phyloP scores from a whole-genome alignment of 129 eudicot genomes.

The Calendula officinalis region DNA sequence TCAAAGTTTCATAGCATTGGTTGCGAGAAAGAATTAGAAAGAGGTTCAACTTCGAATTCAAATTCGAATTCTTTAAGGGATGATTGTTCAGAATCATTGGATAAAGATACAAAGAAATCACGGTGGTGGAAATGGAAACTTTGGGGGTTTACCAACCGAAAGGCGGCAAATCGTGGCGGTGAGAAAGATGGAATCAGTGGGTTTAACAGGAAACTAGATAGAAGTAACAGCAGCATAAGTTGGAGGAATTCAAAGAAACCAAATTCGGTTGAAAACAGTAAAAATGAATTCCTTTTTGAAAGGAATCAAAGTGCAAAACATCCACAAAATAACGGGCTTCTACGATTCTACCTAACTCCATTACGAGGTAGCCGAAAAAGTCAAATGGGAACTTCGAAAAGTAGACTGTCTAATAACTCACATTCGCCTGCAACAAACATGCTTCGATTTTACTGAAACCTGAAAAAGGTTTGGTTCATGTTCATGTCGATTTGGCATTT shows the following conservation, averaged over 20 bases:
- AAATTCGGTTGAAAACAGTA: slow-evolving; percentile 24
- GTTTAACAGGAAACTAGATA: slow-evolving; percentile 29
- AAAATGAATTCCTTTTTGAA: slow-evolving; percentile 13
- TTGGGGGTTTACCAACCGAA: slow-evolving; percentile 56
- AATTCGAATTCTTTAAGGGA: slow-evolving; percentile 44
- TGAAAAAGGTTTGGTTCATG: background rate
- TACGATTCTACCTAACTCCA: slow-evolving; percentile 6
- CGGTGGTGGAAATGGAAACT: slow-evolving; percentile 65
- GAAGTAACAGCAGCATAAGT: slow-evolving; percentile 73
- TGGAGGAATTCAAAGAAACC: slow-evolving; percentile 57
- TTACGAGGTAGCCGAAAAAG: slow-evolving; percentile 12
- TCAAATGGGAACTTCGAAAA: slow-evolving; percentile 11
- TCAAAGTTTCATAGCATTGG: slow-evolving; percentile 19
- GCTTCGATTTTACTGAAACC: background rate
- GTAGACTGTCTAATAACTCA: slow-evolving; percentile 3
- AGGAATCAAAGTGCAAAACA: slow-evolving; percentile 3
- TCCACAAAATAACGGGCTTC: background rate
- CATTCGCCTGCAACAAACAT: background rate
- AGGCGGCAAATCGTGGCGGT: slow-evolving; percentile 33
- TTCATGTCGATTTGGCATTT: background rate
- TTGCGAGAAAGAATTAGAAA: slow-evolving; percentile 32
- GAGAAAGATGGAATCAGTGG: slow-evolving; percentile 38
- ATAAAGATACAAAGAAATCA: slow-evolving; percentile 53
- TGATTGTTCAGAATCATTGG: slow-evolving; percentile 46
- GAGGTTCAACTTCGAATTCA: slow-evolving; percentile 35